Conservation (phyloP, 192 early-diverging fungal species). For the Coemansia sp. region DNA sequence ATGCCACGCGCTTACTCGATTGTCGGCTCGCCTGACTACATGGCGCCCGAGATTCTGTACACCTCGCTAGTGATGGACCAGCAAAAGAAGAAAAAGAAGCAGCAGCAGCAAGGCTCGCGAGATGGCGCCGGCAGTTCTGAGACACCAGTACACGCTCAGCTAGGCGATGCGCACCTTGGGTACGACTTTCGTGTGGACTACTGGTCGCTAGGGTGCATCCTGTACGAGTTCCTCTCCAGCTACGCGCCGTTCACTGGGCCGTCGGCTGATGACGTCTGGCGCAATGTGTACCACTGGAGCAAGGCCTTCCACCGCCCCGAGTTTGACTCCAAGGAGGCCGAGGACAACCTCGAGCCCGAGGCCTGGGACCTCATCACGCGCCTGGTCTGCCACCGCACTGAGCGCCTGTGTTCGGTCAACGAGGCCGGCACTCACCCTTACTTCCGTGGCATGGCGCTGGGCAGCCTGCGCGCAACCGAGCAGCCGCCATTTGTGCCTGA, state of each 20-base stretch:
- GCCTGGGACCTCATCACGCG: conserved; percentile 76
- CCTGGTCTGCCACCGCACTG: conserved; percentile 55
- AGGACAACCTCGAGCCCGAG: conserved; percentile 71
- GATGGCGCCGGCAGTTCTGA: neutral
- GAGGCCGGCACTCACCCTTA: conserved; percentile 60
- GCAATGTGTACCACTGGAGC: conserved; percentile 82
- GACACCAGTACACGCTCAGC: conserved; percentile 41
- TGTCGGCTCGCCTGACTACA: conserved; percentile 91
- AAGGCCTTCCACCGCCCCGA: conserved; percentile 75
- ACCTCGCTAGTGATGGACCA: conserved; percentile 52
- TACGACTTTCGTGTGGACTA: conserved; percentile 73
- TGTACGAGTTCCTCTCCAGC: conserved; percentile 73
- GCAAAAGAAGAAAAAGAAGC: conserved; percentile 33
- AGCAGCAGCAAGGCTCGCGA: conserved; percentile 13
- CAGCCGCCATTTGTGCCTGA: conserved; percentile 75
- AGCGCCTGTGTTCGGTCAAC: conserved; percentile 56
- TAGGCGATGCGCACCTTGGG: conserved; percentile 64
- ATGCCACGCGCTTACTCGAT: conserved; percentile 72
- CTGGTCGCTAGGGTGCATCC: conserved; percentile 74
- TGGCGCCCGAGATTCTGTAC: conserved; percentile 84
- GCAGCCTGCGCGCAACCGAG: conserved; percentile 57
- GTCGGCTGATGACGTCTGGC: conserved; percentile 72
- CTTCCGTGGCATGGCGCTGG: conserved; percentile 62
- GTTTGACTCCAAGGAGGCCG: conserved; percentile 73
- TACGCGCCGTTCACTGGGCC: conserved; percentile 73